Evolutionary conservation across 2,329 filamentous ascomycete genomes (phyloP), one percentile per base, ranked within the genome.

Genomic region (Fusarium subglutinans): DNA sequence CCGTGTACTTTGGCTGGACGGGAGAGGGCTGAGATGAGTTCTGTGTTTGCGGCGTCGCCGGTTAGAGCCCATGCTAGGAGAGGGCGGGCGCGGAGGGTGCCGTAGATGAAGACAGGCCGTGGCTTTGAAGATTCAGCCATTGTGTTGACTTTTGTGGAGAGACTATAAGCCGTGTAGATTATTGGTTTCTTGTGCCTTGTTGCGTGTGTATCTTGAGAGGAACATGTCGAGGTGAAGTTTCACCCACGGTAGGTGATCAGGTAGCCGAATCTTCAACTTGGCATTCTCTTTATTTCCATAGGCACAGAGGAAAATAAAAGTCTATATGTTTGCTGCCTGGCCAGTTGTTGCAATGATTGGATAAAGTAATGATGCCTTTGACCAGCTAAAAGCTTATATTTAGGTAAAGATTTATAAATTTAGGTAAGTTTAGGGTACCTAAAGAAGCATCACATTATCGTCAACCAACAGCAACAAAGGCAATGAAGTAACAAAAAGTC

Each of bases 11-110:
- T 68, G 1, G 67, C 75, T 17, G 62, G 71, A 2, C 30, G 35
- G 28, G 62, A 8, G n/a, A 76, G 63, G 2, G 12, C 11, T 15
- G 35, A 37, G 6, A 74, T 48, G 20, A 5, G 2, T 8, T n/a
- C 18, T 13, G 48, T 60, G 1, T 79, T 77, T 11, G 76, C 66
- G 11, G 74, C 68, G 17, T 81, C 76, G 5, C 79, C 80, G 2
- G 77, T 80, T 10, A 80, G n/a, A 0, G 64, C 75, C 78, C 78
- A 82, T 4, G 79, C 76, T 1, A 81, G 62, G 6, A 65, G 15
- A 0, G 40, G 45, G 5, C 43, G 15, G 8, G 45, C 57, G 3
- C 40, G 22, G 37, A 65, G 44, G 0, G 56, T 62, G 38, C 62
- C 24, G 8, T 64, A 64, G 11, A 64, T 15, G 22, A 64, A 64